Percentiles rank a stretch among this genome's conserved stretches.
phyloP scores from a whole-genome alignment of 495 filamentous ascomycete genomes.

The Xylaria flabelliformis region DNA sequence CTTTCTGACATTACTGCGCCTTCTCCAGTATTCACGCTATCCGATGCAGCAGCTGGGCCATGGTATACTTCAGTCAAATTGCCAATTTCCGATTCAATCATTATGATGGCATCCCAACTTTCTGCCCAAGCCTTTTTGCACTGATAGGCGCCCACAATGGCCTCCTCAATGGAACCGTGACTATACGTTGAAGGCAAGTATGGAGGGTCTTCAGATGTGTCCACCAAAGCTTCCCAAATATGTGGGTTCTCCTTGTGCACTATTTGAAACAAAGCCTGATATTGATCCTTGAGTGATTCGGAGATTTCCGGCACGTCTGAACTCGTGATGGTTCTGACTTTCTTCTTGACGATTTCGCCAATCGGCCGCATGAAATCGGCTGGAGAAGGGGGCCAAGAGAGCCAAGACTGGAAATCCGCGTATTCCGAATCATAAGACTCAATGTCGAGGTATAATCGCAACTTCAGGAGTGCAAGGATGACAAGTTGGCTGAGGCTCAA shows the following conservation, averaged over 20 bases:
- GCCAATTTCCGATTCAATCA: slow-evolving; percentile 41
- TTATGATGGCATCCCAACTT: slow-evolving; percentile 44
- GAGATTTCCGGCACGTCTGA: slow-evolving; percentile 12
- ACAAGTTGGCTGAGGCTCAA: slow-evolving; percentile 39
- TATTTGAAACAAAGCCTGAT: slow-evolving; percentile 36
- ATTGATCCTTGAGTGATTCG: slow-evolving; percentile 35
- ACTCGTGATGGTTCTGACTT: slow-evolving; percentile 13
- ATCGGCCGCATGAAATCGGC: slow-evolving; percentile 15
- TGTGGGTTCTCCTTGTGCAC: slow-evolving; percentile 43
- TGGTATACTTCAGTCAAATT: slow-evolving; percentile 23
- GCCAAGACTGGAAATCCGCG: neutral
- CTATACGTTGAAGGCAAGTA: slow-evolving; percentile 29
- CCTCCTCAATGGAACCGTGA: slow-evolving; percentile 37
- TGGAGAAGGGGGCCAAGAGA: slow-evolving; percentile 16
- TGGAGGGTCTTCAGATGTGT: slow-evolving; percentile 31
- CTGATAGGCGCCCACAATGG: slow-evolving; percentile 42
- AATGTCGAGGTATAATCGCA: slow-evolving; percentile 44
- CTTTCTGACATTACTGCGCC: slow-evolving; percentile 4
- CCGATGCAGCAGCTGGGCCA: slow-evolving; percentile 24
- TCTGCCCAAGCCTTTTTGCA: slow-evolving; percentile 47
- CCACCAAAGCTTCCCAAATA: slow-evolving; percentile 46
- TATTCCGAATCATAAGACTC: slow-evolving; percentile 31
- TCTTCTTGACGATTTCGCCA: slow-evolving; percentile 17
- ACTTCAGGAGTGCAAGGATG: slow-evolving; percentile 48
- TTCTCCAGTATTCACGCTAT: slow-evolving; percentile 11